A percentile compares a stretch with the other conserved stretches of the same genome.
Evolutionary conservation across 495 filamentous ascomycete genomes (phyloP).

Genomic region (Mytilinidion resinicola): DNA sequence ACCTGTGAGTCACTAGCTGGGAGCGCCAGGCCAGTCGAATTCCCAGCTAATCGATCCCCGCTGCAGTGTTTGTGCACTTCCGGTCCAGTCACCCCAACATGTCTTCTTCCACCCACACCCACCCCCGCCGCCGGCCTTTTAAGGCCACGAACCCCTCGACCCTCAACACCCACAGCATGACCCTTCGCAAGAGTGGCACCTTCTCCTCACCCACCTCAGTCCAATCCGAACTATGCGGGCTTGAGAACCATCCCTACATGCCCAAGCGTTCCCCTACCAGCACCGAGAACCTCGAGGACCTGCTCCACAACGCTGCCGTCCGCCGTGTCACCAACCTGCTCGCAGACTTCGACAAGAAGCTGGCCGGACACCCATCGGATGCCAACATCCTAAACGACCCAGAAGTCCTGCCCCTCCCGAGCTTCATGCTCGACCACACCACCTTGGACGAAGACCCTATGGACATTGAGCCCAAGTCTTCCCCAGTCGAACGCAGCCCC

Average conservation of each 20-base stretch:
- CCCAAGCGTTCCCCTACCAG: constrained; percentile 57
- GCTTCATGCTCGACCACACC: constrained; percentile 30
- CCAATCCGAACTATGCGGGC: constrained; percentile 36
- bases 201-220: constrained; percentile 50
- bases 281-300: constrained; percentile 47
- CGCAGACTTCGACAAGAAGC: constrained; percentile 31
- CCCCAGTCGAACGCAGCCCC: constrained; percentile 35
- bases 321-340: constrained; percentile 32
- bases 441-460: constrained; percentile 31
- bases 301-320: constrained; percentile 29
- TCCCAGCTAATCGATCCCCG: constrained; percentile 22
- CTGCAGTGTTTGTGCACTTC: constrained; percentile 12
- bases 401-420: constrained; percentile 36
- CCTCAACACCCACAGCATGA: constrained; percentile 30
- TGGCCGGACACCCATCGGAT: constrained; percentile 23
- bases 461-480: constrained; percentile 29
- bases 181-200: constrained; percentile 57
- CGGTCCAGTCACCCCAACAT: constrained; percentile 30
- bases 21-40: background rate
- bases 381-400: constrained; percentile 33
- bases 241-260: constrained; percentile 45
- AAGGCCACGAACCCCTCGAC: constrained; percentile 23
- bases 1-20: constrained; percentile 23
- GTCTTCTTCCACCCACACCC: constrained; percentile 27
- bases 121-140: constrained; percentile 35